Conservation (phyloP, 2,329 filamentous ascomycete genomes). For the Ophiocordyceps robertsii region DNA sequence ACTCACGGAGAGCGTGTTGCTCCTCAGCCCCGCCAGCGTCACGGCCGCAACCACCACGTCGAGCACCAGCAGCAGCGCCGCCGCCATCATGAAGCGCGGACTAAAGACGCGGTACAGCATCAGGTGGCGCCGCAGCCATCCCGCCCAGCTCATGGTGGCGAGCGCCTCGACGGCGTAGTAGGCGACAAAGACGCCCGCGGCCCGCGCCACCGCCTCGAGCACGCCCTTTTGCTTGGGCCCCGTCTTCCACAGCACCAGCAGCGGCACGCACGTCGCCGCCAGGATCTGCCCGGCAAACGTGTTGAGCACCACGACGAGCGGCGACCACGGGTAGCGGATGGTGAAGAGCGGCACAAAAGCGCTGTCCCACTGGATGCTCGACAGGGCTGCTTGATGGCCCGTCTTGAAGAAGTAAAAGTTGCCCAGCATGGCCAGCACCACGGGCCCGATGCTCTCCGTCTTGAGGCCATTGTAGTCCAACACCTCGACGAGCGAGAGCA, state of each 20-base stretch:
- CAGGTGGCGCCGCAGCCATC: slow-evolving; percentile 74
- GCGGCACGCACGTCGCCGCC: slow-evolving; percentile 64
- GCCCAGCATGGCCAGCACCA: slow-evolving; percentile 76
- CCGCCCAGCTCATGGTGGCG: slow-evolving; percentile 83
- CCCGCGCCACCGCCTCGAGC: slow-evolving; percentile 56
- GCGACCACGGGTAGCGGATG: slow-evolving; percentile 81
- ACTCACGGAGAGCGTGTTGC: slow-evolving; percentile 63
- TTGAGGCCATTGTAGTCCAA: slow-evolving; percentile 48
- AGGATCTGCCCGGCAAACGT: slow-evolving; percentile 83
- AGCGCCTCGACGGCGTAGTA: slow-evolving; percentile 76
- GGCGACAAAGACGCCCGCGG: slow-evolving; percentile 59
- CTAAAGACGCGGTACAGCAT: slow-evolving; percentile 95
- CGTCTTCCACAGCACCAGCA: slow-evolving; percentile 81
- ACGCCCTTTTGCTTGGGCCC: slow-evolving; percentile 58
- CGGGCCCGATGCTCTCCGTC: slow-evolving; percentile 63
- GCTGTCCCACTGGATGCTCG: slow-evolving; percentile 88
- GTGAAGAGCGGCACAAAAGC: slow-evolving; percentile 80
- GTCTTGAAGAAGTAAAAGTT: slow-evolving; percentile 97
- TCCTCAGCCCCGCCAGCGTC: slow-evolving; percentile 59
- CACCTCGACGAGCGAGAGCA: slow-evolving; percentile 62
- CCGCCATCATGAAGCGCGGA: slow-evolving; percentile 80
- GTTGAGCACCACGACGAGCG: slow-evolving; percentile 70
- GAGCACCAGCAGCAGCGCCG: slow-evolving; percentile 56
- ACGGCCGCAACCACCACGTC: slow-evolving; percentile 63
- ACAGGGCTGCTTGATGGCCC: slow-evolving; percentile 79